These are phyloP conservation scores for Quaeritorhiza haematococci DNA, from an alignment of 371 early-diverging fungal genomes.

Conservation along the genomic window DNA sequence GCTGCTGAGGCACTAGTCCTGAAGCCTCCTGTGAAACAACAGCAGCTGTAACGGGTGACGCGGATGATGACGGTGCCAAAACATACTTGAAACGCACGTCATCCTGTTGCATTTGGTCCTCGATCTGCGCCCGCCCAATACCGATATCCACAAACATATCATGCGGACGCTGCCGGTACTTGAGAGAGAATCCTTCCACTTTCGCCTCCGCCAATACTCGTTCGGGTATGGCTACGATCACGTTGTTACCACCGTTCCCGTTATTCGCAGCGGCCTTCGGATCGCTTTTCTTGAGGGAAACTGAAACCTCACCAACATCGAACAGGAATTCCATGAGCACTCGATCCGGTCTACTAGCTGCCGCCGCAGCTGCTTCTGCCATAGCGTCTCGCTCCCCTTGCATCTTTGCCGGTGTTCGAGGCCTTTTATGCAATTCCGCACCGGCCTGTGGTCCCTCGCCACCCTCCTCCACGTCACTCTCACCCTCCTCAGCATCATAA, in stretches of 20 bases:
- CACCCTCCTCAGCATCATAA: slow-evolving; percentile 38
- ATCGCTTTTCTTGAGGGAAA: slow-evolving; percentile 53
- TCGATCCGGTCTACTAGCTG: slow-evolving; percentile 22
- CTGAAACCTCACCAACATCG: slow-evolving; percentile 65
- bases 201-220: slow-evolving; percentile 58
- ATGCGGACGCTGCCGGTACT: slow-evolving; percentile 55
- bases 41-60: neutral
- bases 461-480: slow-evolving; percentile 29
- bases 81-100: slow-evolving; percentile 56
- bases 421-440: slow-evolving; percentile 7
- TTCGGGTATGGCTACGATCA: slow-evolving; percentile 1
- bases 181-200: slow-evolving; percentile 64
- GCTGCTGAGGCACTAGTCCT: slow-evolving; percentile 3
- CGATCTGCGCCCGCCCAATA: slow-evolving; percentile 68
- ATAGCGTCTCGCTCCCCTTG: neutral
- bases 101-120: slow-evolving; percentile 63
- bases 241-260: too few relatives aligned
- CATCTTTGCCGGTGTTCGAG: slow-evolving; percentile 10
- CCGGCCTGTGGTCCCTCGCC: slow-evolving; percentile 34
- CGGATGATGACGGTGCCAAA: slow-evolving; percentile 32
- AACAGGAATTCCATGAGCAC: slow-evolving; percentile 63
- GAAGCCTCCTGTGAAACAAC: neutral
- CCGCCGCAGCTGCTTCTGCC: neutral
- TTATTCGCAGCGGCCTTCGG: too few relatives aligned
- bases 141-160: slow-evolving; percentile 57